phyloP scores from a whole-genome alignment of 2,329 filamentous ascomycete species.

The Fusarium ambrosium region DNA sequence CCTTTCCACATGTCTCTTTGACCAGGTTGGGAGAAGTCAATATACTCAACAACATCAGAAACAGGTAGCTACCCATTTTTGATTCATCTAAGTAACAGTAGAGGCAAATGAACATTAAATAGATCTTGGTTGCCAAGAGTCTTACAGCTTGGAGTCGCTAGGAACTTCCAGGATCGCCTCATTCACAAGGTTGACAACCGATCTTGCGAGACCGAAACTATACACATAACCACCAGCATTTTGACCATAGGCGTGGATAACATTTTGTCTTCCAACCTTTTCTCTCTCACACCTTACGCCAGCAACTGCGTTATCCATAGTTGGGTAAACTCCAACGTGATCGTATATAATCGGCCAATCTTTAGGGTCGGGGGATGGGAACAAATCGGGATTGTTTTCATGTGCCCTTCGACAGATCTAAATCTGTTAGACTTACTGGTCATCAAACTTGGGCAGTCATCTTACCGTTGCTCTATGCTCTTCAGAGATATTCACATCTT shows the following conservation, averaged over 20 bases:
- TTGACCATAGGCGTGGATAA: constrained; percentile 38
- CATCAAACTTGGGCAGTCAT: background rate
- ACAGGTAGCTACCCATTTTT: background rate
- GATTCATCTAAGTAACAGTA: background rate
- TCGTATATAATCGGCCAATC: background rate
- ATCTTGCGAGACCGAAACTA: constrained; percentile 34
- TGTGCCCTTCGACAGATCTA: background rate
- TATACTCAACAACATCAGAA: background rate
- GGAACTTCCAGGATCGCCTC: constrained; percentile 8
- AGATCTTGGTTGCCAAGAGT: background rate
- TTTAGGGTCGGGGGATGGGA: background rate
- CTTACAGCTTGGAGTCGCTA: background rate
- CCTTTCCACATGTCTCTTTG: background rate
- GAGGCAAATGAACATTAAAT: background rate
- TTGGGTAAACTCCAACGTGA: background rate
- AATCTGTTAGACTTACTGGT: background rate
- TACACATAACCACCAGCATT: constrained; percentile 40
- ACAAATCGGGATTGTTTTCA: background rate
- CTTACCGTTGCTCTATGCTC: background rate
- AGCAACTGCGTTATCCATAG: background rate
- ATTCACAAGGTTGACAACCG: constrained; percentile 4
- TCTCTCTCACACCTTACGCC: constrained; percentile 5
- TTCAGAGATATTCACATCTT: background rate
- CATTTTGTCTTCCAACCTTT: constrained; percentile 19
- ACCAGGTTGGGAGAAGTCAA: background rate